Evolutionary conservation across 805 yeast genomes (phyloP).

Genomic region (Kazachstania africana): DNA sequence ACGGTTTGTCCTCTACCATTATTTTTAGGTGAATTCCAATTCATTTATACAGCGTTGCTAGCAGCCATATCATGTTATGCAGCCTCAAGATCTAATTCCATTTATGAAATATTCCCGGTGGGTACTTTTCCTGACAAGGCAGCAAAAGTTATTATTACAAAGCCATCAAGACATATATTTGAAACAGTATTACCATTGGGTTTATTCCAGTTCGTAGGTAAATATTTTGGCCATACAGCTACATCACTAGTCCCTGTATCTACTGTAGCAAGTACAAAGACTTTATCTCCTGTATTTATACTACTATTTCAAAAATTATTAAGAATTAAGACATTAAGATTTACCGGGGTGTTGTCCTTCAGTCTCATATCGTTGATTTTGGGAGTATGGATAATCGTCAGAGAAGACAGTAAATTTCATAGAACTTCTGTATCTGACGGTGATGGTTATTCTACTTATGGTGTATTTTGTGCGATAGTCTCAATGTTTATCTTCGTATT

Average conservation of each 20-base stretch:
- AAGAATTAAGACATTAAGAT: conserved; percentile 10
- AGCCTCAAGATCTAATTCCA: conserved; percentile 23
- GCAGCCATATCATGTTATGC: conserved; percentile 30
- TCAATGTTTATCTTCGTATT: conserved; percentile 70
- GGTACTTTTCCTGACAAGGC: conserved; percentile 38
- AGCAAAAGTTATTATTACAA: conserved; percentile 7
- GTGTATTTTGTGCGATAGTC: conserved; percentile 55
- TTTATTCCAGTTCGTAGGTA: conserved; percentile 53
- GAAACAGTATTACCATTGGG: conserved; percentile 52
- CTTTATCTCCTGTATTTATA: conserved; percentile 51
- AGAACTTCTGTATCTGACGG: conserved; percentile 2
- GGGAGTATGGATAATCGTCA: conserved; percentile 25
- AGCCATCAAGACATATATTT: conserved; percentile 31
- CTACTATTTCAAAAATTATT: conserved; percentile 42
- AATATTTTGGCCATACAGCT: conserved; percentile 50
- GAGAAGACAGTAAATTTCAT: conserved; percentile 9
- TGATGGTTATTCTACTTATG: conserved; percentile 31
- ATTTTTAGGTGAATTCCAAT: conserved; percentile 55
- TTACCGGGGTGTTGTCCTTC: conserved; percentile 7
- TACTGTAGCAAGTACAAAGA: conserved; percentile 59
- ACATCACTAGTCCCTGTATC: conserved; percentile 56
- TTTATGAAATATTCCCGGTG: conserved; percentile 34
- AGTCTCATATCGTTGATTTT: conserved; percentile 17
- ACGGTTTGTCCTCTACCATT: conserved; percentile 47
- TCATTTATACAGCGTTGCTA: conserved; percentile 36